Conservation (phyloP, 176 grass and related monocot genomes). For the Aegilops tauschii region DNA sequence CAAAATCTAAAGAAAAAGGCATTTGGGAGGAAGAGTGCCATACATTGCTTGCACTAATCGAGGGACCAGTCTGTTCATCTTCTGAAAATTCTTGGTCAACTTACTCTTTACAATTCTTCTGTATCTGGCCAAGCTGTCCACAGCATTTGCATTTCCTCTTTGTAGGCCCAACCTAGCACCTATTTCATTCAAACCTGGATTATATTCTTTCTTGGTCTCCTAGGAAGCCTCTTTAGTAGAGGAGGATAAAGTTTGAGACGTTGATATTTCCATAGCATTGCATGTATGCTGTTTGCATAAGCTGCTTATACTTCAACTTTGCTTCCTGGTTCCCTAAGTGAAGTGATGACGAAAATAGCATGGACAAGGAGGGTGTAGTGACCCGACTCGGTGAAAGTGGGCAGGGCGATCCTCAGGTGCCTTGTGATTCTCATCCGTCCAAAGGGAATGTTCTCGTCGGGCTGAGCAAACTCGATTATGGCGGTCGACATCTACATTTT, state of each 20-base stretch:
- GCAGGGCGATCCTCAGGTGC: no score
- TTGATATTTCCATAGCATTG: neutral
- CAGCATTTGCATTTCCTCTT: neutral
- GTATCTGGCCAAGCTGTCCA: neutral
- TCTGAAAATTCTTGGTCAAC: neutral
- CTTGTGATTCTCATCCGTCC: no score
- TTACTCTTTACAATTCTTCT: neutral
- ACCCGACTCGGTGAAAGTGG: no score
- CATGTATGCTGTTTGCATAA: neutral
- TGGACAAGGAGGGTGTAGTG: neutral
- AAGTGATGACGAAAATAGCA: neutral
- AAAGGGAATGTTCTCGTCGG: no score
- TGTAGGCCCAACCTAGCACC: neutral
- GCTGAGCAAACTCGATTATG: no score
- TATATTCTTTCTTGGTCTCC: neutral
- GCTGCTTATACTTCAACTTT: neutral
- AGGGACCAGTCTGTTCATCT: neutral
- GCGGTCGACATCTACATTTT: no score
- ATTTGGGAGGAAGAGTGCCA: neutral
- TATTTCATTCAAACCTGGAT: neutral
- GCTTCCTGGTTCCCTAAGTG: neutral
- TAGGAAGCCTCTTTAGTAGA: neutral
- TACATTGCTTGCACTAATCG: neutral
- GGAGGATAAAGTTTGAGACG: neutral
- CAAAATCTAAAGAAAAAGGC: neutral